Conservation (phyloP, 176 grass and related monocot genomes). For the Otatea glauca region DNA sequence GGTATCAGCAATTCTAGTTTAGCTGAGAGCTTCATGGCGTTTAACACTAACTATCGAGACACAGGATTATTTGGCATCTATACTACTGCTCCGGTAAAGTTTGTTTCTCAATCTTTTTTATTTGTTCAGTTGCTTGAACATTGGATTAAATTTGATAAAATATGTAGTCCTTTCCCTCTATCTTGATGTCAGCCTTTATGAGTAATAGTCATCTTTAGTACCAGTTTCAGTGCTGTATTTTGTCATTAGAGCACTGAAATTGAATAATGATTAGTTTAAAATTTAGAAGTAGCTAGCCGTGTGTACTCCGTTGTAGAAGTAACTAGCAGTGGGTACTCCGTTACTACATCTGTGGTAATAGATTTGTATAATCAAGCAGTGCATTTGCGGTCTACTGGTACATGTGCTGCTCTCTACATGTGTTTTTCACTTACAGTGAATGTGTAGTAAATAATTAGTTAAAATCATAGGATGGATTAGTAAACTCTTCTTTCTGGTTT, state of each 20-base stretch:
- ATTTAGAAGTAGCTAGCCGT: conserved; percentile 7
- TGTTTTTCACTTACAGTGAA: not conserved
- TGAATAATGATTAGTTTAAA: conserved; percentile 21
- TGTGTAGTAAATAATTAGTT: conserved; percentile 1
- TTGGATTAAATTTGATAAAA: conserved; percentile 22
- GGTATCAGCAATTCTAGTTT: conserved; percentile 73
- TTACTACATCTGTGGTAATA: conserved; percentile 5
- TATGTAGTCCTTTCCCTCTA: conserved; percentile 5
- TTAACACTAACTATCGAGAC: conserved; percentile 96
- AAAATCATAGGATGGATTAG: conserved; percentile 17
- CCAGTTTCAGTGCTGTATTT: conserved; percentile 10
- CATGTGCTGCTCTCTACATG: conserved; percentile 4
- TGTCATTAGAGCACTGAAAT: not conserved
- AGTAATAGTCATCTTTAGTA: not conserved
- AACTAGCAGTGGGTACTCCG: not conserved
- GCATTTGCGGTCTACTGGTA: not conserved
- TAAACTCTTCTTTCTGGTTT: conserved; percentile 1
- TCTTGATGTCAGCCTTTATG: conserved; percentile 13
- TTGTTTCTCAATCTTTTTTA: conserved; percentile 28
- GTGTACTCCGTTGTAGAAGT: not conserved
- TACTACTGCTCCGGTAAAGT: conserved; percentile 66
- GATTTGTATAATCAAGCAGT: conserved; percentile 13
- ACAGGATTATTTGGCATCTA: conserved; percentile 94
- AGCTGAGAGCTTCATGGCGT: conserved; percentile 86
- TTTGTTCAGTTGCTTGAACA: conserved; percentile 29